Base-by-base conservation (phyloP, 208 protist genomes). In the Blechomonas ayalai region DNA sequence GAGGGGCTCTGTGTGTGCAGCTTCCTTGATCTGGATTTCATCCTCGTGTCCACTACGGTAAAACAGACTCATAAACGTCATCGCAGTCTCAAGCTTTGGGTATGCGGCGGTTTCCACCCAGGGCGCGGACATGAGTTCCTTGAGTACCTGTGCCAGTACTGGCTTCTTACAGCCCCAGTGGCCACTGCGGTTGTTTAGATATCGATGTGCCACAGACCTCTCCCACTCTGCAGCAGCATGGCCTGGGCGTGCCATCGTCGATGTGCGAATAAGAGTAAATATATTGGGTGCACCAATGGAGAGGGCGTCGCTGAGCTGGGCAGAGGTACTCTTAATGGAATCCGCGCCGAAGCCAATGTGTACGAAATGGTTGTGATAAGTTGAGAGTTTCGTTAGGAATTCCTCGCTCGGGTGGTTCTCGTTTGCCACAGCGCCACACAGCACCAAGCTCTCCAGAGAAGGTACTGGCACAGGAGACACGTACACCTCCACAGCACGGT, bases 401-500 rank as follows among this genome's bases (percentile, higher is more conserved):
- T 25, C 15, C 36, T 54, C 24, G 33, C 52, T 34, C 32, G 7
- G 16, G 54, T 36, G 16, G 9, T 26, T 35, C 18, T 58, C 19
- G 52, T 45, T 32, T 2, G 38, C 48, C 23, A 24, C 40, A 23
- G 51, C 33, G 15, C 29, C 56, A 43, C 39, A 80, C 47, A 29
- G 63, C 58, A n/a, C 66, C 27, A 48, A 52, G 62, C 58, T 59
- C 49, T 92, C 86, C 19, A 59, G 9, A 12, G 86, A 94, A 3
- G 82, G 86, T 22, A 91, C 85, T n/a, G 62, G 32, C 15, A 89
- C 61, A 34, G 79, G 76, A 19, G 70, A 27, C 16, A 99, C 59
- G 48, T 74, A 97, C 5, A 99, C 62, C 78, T 99, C 98, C 16
- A 99, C 83, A 15, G 97, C 97, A 31, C 98, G 87, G 64, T 99